A percentile compares a stretch with the other conserved stretches of the same genome.
phyloP scores from a whole-genome alignment of 1,284 basidiomycete genomes.

The Blastosporella zonata region DNA sequence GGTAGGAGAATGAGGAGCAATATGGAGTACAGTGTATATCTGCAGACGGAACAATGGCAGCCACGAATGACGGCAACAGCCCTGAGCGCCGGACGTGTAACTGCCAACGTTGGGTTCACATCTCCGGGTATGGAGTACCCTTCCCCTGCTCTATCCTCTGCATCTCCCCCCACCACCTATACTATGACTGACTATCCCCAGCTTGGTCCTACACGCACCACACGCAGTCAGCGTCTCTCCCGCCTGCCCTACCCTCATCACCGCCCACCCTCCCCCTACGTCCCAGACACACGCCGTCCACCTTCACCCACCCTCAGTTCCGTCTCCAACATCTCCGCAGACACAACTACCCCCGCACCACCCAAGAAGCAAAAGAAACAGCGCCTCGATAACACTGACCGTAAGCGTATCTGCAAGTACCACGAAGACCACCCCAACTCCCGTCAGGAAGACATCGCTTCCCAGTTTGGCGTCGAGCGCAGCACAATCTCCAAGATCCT shows the following conservation, averaged over 20 bases:
- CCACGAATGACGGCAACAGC: no score
- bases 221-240: neutral
- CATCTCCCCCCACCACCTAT: slow-evolving; percentile 23
- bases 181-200: neutral
- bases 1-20: neutral
- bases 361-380: slow-evolving; percentile 58
- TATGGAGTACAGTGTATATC: no score
- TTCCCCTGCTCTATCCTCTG: slow-evolving; percentile 33
- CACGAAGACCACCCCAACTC: slow-evolving; percentile 60
- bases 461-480: slow-evolving; percentile 76
- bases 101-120: no score
- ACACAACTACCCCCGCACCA: slow-evolving; percentile 29
- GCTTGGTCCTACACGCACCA: neutral
- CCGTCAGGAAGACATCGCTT: slow-evolving; percentile 81
- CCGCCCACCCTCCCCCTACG: slow-evolving; percentile 34
- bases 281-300: slow-evolving; percentile 39
- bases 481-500: slow-evolving; percentile 92
- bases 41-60: no score
- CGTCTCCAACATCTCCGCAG: slow-evolving; percentile 48
- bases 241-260: slow-evolving; percentile 26
- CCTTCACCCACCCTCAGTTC: slow-evolving; percentile 61
- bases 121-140: slow-evolving; percentile 32
- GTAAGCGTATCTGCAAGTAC: slow-evolving; percentile 74
- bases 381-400: slow-evolving; percentile 70
- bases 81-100: no score